Evolutionary conservation across 176 grass and related monocot species (phyloP).

Genomic region (Hsuehochloa calcarea): DNA sequence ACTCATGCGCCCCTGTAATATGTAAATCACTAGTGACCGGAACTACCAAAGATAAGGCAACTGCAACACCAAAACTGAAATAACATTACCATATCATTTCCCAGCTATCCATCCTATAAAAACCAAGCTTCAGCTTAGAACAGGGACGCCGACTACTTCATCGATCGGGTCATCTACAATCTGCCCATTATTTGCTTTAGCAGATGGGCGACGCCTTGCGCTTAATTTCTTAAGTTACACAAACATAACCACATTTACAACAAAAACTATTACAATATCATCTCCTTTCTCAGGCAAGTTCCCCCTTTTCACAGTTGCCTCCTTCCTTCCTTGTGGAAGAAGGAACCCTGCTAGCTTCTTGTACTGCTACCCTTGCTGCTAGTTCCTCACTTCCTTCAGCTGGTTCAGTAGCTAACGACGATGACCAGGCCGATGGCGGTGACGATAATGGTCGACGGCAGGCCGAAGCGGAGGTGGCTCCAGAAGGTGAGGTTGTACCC

Average conservation of each 20-base stretch:
- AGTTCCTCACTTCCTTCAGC: neutral
- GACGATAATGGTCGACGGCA: slow-evolving; percentile 74
- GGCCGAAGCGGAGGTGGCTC: slow-evolving; percentile 88
- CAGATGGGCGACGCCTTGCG: slow-evolving; percentile 2
- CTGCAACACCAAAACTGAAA: neutral
- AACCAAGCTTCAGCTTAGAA: neutral
- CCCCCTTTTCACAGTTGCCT: neutral
- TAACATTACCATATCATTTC: neutral
- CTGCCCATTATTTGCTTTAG: slow-evolving; percentile 40
- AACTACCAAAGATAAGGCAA: too few species aligned
- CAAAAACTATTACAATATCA: slow-evolving; percentile 28
- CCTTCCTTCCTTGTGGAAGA: slow-evolving; percentile 4
- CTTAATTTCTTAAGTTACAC: slow-evolving; percentile 6
- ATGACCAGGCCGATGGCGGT: slow-evolving; percentile 72
- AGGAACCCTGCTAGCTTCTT: neutral
- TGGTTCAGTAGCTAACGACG: slow-evolving; percentile 49
- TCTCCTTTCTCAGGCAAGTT: neutral
- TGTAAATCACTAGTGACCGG: too few species aligned
- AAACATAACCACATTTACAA: slow-evolving; percentile 28
- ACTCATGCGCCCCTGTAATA: too few species aligned
- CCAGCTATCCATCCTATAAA: neutral
- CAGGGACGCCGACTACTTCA: slow-evolving; percentile 6
- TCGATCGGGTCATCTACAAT: neutral
- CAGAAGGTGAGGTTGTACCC: slow-evolving; percentile 95
- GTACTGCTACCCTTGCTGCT: neutral